Conservation (phyloP, 2,329 filamentous ascomycete species). For the Colletotrichum sp. region DNA sequence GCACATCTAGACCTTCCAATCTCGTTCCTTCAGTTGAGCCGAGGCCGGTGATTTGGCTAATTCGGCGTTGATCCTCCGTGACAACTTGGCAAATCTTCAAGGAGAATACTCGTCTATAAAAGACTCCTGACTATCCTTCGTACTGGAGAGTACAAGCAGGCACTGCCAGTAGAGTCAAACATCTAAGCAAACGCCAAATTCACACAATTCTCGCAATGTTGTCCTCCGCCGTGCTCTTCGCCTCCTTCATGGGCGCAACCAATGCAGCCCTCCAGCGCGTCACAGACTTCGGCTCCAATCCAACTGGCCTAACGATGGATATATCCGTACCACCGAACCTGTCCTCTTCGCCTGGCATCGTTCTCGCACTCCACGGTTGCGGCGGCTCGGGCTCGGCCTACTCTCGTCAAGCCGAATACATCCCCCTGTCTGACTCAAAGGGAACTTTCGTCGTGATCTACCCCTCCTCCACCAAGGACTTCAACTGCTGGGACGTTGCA, state of each 20-base stretch:
- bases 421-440: conserved; percentile 41
- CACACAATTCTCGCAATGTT: background rate
- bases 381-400: conserved; percentile 18
- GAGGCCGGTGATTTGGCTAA: background rate
- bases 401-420: conserved; percentile 5
- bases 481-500: conserved; percentile 56
- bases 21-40: background rate
- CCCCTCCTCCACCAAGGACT: conserved; percentile 26
- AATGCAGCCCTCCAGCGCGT: conserved; percentile 7
- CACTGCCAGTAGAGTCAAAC: background rate
- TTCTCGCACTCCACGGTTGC: conserved; percentile 21
- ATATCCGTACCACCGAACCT: conserved; percentile 12
- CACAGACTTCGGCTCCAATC: conserved; percentile 16
- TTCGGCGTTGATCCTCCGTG: background rate
- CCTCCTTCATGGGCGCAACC: background rate
- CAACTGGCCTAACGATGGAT: conserved; percentile 20
- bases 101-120: background rate
- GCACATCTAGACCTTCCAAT: background rate
- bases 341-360: background rate
- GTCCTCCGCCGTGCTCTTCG: background rate
- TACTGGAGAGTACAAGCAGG: background rate
- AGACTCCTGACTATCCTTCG: background rate
- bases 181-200: background rate
- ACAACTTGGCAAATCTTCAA: background rate
- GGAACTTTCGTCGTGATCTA: conserved; percentile 47